Evolutionary conservation across 2,329 filamentous ascomycete genomes (phyloP).

Genomic region (Amylocarpus encephaloides): DNA sequence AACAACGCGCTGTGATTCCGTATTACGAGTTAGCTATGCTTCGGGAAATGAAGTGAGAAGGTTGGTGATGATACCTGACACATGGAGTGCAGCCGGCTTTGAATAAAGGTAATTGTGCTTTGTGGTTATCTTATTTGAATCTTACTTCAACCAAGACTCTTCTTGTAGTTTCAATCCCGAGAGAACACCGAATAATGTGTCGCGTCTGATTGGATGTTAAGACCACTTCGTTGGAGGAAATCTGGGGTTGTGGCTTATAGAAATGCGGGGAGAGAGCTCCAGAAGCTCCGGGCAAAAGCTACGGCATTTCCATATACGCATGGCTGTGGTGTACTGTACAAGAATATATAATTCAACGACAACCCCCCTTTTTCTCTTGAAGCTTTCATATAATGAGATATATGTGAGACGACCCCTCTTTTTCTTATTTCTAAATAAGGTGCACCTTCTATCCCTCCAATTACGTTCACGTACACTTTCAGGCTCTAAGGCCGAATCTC

Average conservation of each 20-base stretch:
- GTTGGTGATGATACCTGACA: too few relatives aligned
- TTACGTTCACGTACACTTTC: not conserved
- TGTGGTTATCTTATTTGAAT: not conserved
- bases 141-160: not conserved
- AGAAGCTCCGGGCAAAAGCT: constrained; percentile 6
- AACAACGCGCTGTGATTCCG: not conserved
- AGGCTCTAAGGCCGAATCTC: not conserved
- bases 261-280: constrained; percentile 7
- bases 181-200: constrained; percentile 1
- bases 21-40: not conserved
- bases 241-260: constrained; percentile 12
- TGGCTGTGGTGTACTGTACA: not conserved
- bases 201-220: not conserved
- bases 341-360: too few relatives aligned
- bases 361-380: too few relatives aligned
- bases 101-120: not conserved
- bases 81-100: not conserved
- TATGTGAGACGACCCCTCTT: too few relatives aligned
- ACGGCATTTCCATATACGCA: constrained; percentile 19
- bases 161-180: not conserved
- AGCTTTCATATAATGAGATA: too few relatives aligned
- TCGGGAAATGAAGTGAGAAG: not conserved
- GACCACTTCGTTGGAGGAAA: not conserved
- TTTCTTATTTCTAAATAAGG: too few relatives aligned
- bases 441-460: too few relatives aligned